Evolutionary conservation across 306 rosid genomes (phyloP), one percentile per base, ranked within the genome.

Genomic region (Malus sylvestris): DNA sequence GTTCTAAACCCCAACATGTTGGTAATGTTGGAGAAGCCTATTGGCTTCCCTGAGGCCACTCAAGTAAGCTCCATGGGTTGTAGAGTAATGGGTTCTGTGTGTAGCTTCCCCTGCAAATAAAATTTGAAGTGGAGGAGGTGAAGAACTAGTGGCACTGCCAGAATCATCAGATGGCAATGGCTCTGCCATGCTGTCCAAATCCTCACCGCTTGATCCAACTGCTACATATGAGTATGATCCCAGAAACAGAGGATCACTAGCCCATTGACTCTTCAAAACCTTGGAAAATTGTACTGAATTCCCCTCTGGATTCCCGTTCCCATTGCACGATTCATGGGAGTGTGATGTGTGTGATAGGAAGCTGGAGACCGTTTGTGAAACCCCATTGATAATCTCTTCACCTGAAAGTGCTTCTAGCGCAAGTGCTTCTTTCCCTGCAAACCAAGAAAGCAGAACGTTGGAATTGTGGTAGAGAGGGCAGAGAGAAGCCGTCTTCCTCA

Each of bases 21-120:
- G 89, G 75, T 92, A 95, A 83, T 95, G 91, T 76, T 86, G 90
- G 85, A 95, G 97, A 84, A 95, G 92, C 88, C 99, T 89, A 72
- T 83, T 86, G 78, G 97, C 99, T 85, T 95, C 99, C 79, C 99
- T 91, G 73, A 92, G 97, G 57, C 99, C 99, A 83, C 99, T 95
- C 80, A 88, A 83, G 82, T 92, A 92, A 79, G 99, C 99, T 73
- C 99, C 99, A 87, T 95, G 99, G 72, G 99, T 95, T 23, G 99
- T 95, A 51, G 99, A 95, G 81, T 95, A 95, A 81, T 95, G 97
- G 77, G 93, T 92, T 88, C 98, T 88, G 82, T 95, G 99, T 20
- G 99, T 95, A 67, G 99, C 98, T 84, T 95, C 99, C 22, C 99
- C 98, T 67, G 99, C 98, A 80, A 95, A 95, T 87, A 95, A 83